phyloP scores from a whole-genome alignment of 2,329 filamentous ascomycete genomes.

The Colletotrichum scovillei region DNA sequence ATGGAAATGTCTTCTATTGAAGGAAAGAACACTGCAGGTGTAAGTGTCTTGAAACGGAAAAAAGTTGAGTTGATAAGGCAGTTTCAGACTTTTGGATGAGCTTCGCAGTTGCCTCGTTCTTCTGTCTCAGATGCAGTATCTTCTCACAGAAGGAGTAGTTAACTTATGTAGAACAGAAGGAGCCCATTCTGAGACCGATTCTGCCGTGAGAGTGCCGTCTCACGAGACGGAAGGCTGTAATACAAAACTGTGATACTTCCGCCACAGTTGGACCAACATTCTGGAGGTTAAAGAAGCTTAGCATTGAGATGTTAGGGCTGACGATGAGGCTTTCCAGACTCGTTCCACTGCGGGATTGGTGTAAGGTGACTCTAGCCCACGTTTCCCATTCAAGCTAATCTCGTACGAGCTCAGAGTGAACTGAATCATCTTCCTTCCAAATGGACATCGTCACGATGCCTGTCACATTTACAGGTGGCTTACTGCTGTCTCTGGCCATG shows the following conservation, averaged over 20 bases:
- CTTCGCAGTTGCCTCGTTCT: neutral
- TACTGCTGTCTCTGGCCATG: neutral
- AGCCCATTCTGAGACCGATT: neutral
- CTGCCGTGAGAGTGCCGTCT: neutral
- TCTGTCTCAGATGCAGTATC: neutral
- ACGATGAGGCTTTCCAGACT: neutral
- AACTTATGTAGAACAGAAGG: neutral
- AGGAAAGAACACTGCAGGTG: neutral
- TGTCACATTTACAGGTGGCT: neutral
- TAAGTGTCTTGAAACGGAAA: neutral
- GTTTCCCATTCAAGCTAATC: neutral
- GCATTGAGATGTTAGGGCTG: neutral
- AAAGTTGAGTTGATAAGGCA: neutral
- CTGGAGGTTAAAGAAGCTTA: neutral
- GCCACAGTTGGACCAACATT: neutral
- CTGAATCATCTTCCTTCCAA: neutral
- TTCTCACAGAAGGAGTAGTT: neutral
- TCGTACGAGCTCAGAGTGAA: neutral
- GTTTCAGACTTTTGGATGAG: neutral
- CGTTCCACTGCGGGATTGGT: neutral
- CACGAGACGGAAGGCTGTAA: slow-evolving; percentile 8
- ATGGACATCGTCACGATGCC: neutral
- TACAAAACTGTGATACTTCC: neutral
- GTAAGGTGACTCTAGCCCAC: neutral
- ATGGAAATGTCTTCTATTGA: neutral